Conservation (phyloP, 2,329 filamentous ascomycete genomes). For the Cercospora sp. region DNA sequence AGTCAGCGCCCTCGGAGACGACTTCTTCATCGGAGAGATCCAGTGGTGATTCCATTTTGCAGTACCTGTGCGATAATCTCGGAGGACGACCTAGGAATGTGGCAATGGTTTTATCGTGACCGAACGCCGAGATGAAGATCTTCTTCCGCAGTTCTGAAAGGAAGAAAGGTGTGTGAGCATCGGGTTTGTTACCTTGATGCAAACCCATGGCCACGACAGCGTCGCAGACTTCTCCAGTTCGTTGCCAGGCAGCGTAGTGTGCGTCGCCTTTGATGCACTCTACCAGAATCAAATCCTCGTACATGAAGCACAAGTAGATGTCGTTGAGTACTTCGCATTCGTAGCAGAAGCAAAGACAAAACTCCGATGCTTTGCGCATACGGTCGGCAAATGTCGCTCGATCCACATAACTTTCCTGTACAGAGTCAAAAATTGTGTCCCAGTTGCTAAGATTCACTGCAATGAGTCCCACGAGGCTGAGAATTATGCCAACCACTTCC, state of each 20-base stretch:
- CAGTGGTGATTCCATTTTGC: conserved; percentile 55
- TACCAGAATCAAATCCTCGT: conserved; percentile 37
- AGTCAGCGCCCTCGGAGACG: conserved; percentile 47
- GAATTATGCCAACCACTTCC: conserved; percentile 47
- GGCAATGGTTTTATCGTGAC: conserved; percentile 39
- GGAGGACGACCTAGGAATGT: conserved; percentile 53
- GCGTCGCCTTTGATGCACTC: conserved; percentile 39
- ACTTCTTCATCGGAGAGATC: conserved; percentile 56
- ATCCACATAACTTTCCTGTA: conserved; percentile 52
- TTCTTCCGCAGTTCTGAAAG: conserved; percentile 38
- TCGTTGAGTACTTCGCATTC: conserved; percentile 40
- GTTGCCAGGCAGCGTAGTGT: conserved; percentile 39
- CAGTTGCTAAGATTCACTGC: conserved; percentile 39
- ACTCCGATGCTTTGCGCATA: conserved; percentile 39
- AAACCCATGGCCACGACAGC: conserved; percentile 40
- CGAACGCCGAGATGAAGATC: conserved; percentile 39
- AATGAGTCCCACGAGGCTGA: conserved; percentile 43
- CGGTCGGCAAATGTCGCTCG: conserved; percentile 52
- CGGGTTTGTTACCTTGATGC: conserved; percentile 38
- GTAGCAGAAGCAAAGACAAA: conserved; percentile 40
- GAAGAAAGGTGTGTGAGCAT: conserved; percentile 39
- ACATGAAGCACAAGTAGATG: conserved; percentile 39
- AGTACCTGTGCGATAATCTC: conserved; percentile 52
- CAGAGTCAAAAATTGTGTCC: conserved; percentile 42
- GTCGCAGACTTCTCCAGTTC: conserved; percentile 40